Evolutionary conservation across 1,139 yeast species (phyloP), one percentile per base, ranked within the genome.

Genomic region (Protomyces lactucae-debilis): DNA sequence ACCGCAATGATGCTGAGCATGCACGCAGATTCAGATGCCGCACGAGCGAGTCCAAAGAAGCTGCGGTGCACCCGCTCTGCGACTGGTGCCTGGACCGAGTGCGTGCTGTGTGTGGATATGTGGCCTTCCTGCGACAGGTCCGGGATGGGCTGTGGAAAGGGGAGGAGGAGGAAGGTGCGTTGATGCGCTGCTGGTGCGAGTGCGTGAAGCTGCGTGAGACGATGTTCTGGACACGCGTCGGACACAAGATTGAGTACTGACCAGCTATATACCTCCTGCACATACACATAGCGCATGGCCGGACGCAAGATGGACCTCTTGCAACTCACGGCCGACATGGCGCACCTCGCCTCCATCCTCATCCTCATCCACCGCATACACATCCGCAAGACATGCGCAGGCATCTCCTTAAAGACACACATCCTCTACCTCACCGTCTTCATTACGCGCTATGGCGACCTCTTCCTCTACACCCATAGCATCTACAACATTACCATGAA

Each of bases 401-500:
- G 99, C 46, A 83, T 93, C 65, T 91, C 97, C 3, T 78, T 90
- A 74, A 92, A 92, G 77, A 89, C 98, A 0, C 98, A 93, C 73
- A 79, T 83, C 0, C 78, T 93, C 56, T 93, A 93, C 73, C 85
- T 84, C 45, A 68, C 87, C 57, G 98, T 93, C 28, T 92, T 85
- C 72, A 74, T 87, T 55, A 82, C 95, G 16, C 83, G 99, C 70
- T 93, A 93, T 75, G 72, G 90, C 69, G 92, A 89, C 75, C 48
- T 55, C 18, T 53, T 54, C 36, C 57, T 59, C 28, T 66, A 66
- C 43, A 87, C 77, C 74, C 76, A 80, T 53, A 87, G 96, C 2
- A 65, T 88, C 9, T 93, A 93, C 80, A 90, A 88, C 76, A 79
- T 88, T 6, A 67, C 85, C 63, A 85, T 93, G 91, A 93, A 93